Percentiles rank a stretch among this genome's conserved stretches.
These are phyloP conservation scores for Asterochloris sp. DNA, from an alignment of 139 green algal species.

Conservation along the genomic window DNA sequence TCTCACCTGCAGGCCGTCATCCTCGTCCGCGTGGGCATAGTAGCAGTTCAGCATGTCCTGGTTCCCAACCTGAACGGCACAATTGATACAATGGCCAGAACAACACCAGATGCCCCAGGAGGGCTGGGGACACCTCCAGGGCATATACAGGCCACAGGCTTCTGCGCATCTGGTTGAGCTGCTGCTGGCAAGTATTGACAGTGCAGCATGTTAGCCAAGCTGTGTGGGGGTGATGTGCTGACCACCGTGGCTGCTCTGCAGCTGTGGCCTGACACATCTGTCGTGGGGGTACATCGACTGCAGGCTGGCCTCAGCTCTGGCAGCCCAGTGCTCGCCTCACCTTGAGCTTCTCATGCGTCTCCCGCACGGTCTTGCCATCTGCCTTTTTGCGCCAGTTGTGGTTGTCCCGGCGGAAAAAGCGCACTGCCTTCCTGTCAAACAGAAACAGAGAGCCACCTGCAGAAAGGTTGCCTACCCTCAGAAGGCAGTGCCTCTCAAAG, in stretches of 20 bases:
- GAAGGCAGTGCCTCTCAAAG: no score
- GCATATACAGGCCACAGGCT: neutral
- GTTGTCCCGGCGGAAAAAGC: slow-evolving; percentile 69
- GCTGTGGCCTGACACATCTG: neutral
- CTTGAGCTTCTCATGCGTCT: slow-evolving; percentile 85
- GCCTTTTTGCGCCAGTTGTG: slow-evolving; percentile 78
- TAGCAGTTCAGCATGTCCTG: slow-evolving; percentile 75
- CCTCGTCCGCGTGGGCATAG: slow-evolving; percentile 60
- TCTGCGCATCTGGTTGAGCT: neutral
- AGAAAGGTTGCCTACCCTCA: neutral
- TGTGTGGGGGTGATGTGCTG: neutral
- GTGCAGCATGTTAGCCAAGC: no score
- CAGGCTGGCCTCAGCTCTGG: neutral
- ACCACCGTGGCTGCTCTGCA: neutral
- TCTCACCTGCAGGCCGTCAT: slow-evolving; percentile 35
- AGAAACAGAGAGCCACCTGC: slow-evolving; percentile 67
- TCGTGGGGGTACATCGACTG: neutral
- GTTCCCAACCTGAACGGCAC: slow-evolving; percentile 37
- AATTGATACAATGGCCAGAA: neutral
- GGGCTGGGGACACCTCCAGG: no score
- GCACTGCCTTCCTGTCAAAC: slow-evolving; percentile 53
- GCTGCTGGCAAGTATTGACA: neutral
- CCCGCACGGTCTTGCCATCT: slow-evolving; percentile 68
- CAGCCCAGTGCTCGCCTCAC: slow-evolving; percentile 8
- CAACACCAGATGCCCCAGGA: no score